Conservation (phyloP, 2,329 filamentous ascomycete genomes). For the Torrubiella hemipterigena region DNA sequence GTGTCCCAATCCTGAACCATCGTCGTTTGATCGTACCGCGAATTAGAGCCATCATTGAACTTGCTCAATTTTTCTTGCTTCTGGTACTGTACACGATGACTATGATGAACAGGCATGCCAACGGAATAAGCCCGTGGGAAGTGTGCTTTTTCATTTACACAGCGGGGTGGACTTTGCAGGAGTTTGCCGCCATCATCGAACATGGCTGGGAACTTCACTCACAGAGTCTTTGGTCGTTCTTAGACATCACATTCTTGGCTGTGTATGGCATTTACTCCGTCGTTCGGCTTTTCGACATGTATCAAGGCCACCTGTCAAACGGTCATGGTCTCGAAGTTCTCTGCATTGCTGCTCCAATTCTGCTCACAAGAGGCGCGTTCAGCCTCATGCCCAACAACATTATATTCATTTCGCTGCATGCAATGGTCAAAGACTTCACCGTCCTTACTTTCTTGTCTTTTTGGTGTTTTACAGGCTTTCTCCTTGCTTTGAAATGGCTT, state of each 20-base stretch:
- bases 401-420: constrained; percentile 60
- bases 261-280: constrained; percentile 52
- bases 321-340: constrained; percentile 52
- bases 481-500: constrained; percentile 59
- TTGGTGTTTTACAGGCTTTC: constrained; percentile 60
- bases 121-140: constrained; percentile 38
- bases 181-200: constrained; percentile 52
- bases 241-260: constrained; percentile 55
- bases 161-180: constrained; percentile 56
- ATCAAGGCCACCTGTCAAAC: constrained; percentile 29
- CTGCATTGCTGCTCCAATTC: constrained; percentile 54
- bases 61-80: constrained; percentile 52
- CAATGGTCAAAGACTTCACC: constrained; percentile 64
- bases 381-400: constrained; percentile 65
- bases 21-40: constrained; percentile 60
- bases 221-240: constrained; percentile 64
- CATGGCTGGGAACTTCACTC: constrained; percentile 58
- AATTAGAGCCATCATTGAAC: constrained; percentile 53
- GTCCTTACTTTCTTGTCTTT: constrained; percentile 53
- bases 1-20: constrained; percentile 56
- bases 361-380: constrained; percentile 59
- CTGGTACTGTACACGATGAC: constrained; percentile 50
- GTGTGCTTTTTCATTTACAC: constrained; percentile 51
- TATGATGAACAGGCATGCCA: constrained; percentile 45
- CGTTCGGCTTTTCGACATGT: constrained; percentile 45